Conservation (phyloP, 177 flowering plant genomes). For the Vitis hybrid region DNA sequence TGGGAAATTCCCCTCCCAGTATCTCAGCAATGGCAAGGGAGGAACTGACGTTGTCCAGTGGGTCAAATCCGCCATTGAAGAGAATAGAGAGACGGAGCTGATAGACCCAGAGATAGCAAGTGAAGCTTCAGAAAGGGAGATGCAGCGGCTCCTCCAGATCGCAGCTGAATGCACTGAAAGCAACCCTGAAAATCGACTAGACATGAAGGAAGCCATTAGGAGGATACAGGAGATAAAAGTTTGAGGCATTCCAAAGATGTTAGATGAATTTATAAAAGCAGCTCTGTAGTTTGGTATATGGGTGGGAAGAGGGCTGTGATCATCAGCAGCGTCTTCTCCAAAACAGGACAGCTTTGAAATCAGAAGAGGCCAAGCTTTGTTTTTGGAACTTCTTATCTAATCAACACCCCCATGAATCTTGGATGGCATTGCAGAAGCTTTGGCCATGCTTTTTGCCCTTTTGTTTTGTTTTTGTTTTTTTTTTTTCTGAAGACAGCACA, state of each 20-base stretch:
- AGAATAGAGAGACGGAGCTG: slow-evolving; percentile 38
- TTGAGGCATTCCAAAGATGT: slow-evolving; percentile 10
- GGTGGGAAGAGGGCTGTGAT: no score
- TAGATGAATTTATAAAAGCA: no score
- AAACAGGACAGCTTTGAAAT: no score
- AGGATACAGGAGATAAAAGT: slow-evolving; percentile 48
- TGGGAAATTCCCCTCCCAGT: slow-evolving; percentile 67
- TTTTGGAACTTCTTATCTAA: no score
- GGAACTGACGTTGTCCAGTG: slow-evolving; percentile 67
- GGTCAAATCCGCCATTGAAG: slow-evolving; percentile 39
- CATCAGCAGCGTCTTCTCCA: no score
- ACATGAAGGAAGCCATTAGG: slow-evolving; percentile 47
- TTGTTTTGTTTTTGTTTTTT: no score
- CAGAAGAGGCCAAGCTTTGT: no score
- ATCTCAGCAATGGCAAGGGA: slow-evolving; percentile 53
- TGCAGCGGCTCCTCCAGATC: slow-evolving; percentile 40
- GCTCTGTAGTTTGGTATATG: no score
- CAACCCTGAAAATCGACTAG: slow-evolving; percentile 32
- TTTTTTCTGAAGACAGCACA: no score
- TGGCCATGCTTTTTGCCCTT: no score
- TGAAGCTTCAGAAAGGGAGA: slow-evolving; percentile 21
- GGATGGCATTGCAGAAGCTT: no score
- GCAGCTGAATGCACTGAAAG: slow-evolving; percentile 49
- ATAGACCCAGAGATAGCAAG: slow-evolving; percentile 54
- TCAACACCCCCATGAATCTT: no score